Conservation (phyloP, 331 rosid genomes). For the Quercus lobata region DNA sequence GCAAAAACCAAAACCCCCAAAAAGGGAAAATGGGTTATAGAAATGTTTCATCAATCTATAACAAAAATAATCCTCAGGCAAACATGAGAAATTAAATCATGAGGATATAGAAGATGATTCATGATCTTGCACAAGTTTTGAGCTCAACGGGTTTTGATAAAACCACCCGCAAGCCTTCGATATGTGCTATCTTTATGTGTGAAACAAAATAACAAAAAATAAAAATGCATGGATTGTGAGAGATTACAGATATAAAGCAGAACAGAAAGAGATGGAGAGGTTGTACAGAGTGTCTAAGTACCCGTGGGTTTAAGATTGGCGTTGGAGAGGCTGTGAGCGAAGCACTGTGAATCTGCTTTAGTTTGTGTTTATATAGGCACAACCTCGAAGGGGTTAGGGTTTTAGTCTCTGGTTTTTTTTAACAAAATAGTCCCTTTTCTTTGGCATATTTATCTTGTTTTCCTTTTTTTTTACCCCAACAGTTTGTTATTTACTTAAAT, state of each 20-base stretch:
- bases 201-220: too few relatives aligned
- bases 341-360: not conserved
- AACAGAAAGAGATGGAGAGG: not conserved
- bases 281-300: not conserved
- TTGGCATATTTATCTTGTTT: not conserved
- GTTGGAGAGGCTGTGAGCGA: not conserved
- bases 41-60: constrained; percentile 47
- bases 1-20: not conserved
- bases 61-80: constrained; percentile 33
- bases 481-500: not conserved
- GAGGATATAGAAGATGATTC: constrained; percentile 39
- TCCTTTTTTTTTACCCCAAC: not conserved
- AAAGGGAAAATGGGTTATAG: not conserved
- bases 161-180: constrained; percentile 74
- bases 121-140: constrained; percentile 75
- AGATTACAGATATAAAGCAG: not conserved
- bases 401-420: constrained; percentile 15
- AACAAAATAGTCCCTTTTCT: constrained; percentile 6
- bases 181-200: constrained; percentile 38
- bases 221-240: not conserved
- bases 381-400: constrained; percentile 18
- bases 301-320: not conserved
- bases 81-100: not conserved
- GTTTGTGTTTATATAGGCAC: constrained; percentile 14
- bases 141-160: constrained; percentile 43